phyloP scores from a whole-genome alignment of 495 filamentous ascomycete genomes.

The Acidomyces sp. region DNA sequence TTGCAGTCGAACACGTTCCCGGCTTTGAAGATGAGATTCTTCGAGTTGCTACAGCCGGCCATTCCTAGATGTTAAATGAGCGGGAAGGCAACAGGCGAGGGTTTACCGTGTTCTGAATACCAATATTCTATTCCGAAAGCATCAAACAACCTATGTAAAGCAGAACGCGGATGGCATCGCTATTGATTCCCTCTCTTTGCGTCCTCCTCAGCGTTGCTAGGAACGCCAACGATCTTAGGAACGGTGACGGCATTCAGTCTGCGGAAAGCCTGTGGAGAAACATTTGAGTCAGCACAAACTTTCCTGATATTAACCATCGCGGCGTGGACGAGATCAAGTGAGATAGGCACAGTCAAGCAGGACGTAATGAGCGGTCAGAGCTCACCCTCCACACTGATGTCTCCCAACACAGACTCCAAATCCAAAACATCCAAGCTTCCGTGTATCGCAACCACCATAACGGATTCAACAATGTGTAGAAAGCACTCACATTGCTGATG shows the following conservation, averaged over 20 bases:
- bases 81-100: too few species aligned
- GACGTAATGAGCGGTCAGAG: background rate
- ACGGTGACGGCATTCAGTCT: conserved; percentile 43
- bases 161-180: too few species aligned
- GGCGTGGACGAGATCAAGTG: background rate
- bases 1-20: conserved; percentile 53
- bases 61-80: too few species aligned
- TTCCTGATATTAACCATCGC: conserved; percentile 1
- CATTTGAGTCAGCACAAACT: conserved; percentile 14
- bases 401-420: conserved; percentile 29
- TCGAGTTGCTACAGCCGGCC: conserved; percentile 66
- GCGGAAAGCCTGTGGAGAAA: conserved; percentile 36
- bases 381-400: conserved; percentile 26
- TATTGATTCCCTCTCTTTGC: conserved; percentile 19
- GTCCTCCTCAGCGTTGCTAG: conserved; percentile 45
- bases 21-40: conserved; percentile 77
- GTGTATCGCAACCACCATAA: conserved; percentile 32
- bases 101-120: too few species aligned
- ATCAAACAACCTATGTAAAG: too few species aligned
- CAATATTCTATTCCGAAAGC: too few species aligned
- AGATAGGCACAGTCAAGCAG: background rate
- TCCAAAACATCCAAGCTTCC: conserved; percentile 30
- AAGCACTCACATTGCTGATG: conserved; percentile 36
- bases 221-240: conserved; percentile 42
- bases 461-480: conserved; percentile 22